Evolutionary conservation across 2,329 filamentous ascomycete species (phyloP), one percentile per base, ranked within the genome.

Genomic region (Fusarium austroafricanum): DNA sequence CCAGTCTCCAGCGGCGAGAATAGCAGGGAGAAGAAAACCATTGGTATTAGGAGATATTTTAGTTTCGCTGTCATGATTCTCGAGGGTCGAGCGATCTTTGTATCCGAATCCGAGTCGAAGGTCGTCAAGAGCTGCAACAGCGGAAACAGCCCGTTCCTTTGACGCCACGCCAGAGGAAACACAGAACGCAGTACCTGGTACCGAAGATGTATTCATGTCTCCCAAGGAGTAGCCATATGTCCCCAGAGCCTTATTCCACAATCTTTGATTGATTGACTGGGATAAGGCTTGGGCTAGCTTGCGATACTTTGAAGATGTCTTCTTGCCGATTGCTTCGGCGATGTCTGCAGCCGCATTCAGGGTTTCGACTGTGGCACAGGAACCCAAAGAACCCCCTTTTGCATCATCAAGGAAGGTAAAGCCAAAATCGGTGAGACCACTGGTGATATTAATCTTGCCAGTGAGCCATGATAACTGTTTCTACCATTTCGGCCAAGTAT

Each of bases 21-120:
- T 55, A 11, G 56, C 53, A 4, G 44, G 42, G 5, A 58, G 56
- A 2, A 60, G 42, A 2, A 60, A 39, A 0, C 56, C 56, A 15
- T 60, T 60, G 4, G 56, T 60, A n/a, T 58, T 60, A 8, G 56
- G 53, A 8, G 53, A 58, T 21, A 59, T 60, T 14, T 55, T 60
- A 3, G 53, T 46, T 3, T 56, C 45, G 1, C 21, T 56, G 9
- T 29, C 42, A 10, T 50, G 33, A 9, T 38, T 33, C 11, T 60
- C 18, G 4, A 55, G 38, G 2, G 15, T 39, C 0, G 56, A 58
- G 15, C 55, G 55, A n/a, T 60, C 56, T 10, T 58, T 26, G 11
- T 60, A 60, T 9, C 56, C 53, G 12, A 43, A 53, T 2, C 53
- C 56, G 1, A 59, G 18, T 14, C 31, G 33, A 3, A 59, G 44